A percentile compares a stretch with the other conserved stretches of the same genome.
Evolutionary conservation across 345 rosid genomes (phyloP).

Genomic region (Melastoma malabathricum): DNA sequence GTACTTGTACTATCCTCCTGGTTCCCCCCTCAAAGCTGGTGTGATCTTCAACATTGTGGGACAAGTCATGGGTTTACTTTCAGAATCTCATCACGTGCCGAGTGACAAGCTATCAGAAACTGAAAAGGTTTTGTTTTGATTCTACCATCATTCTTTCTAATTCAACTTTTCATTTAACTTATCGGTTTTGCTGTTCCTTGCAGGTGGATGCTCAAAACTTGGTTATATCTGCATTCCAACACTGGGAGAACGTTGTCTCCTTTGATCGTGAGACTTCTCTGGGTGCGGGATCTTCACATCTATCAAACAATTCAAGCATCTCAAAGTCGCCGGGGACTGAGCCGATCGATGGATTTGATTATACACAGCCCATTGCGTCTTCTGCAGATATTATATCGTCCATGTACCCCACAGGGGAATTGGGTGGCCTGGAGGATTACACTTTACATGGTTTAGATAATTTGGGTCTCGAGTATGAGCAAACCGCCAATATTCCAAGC

Average conservation of each 20-base stretch:
- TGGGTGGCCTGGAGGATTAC: conserved; percentile 48
- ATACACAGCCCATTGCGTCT: conserved; percentile 31
- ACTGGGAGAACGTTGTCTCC: conserved; percentile 43
- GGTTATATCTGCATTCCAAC: conserved; percentile 58
- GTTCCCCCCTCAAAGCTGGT: conserved; percentile 48
- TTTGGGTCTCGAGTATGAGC: conserved; percentile 43
- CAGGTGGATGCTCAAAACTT: conserved; percentile 60
- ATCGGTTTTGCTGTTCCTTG: conserved; percentile 6
- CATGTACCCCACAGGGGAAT: conserved; percentile 37
- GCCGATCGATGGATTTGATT: conserved; percentile 41
- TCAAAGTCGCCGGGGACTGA: conserved; percentile 30
- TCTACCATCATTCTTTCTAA: not conserved
- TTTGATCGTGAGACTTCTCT: conserved; percentile 53
- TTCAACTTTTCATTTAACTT: conserved; percentile 2
- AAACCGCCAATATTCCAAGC: conserved; percentile 29
- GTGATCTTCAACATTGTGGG: conserved; percentile 93
- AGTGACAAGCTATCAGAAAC: conserved; percentile 63
- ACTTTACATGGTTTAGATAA: conserved; percentile 39
- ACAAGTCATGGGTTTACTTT: conserved; percentile 65
- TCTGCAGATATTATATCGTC: conserved; percentile 62
- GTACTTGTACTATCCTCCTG: conserved; percentile 43
- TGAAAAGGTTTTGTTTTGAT: conserved; percentile 40
- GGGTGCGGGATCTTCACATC: conserved; percentile 24
- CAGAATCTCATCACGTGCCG: conserved; percentile 51
- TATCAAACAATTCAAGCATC: conserved; percentile 17